These are phyloP conservation scores for Sphagnum contortum DNA, from an alignment of 225 moss, liverwort and hornwort genomes.

Conservation along the genomic window DNA sequence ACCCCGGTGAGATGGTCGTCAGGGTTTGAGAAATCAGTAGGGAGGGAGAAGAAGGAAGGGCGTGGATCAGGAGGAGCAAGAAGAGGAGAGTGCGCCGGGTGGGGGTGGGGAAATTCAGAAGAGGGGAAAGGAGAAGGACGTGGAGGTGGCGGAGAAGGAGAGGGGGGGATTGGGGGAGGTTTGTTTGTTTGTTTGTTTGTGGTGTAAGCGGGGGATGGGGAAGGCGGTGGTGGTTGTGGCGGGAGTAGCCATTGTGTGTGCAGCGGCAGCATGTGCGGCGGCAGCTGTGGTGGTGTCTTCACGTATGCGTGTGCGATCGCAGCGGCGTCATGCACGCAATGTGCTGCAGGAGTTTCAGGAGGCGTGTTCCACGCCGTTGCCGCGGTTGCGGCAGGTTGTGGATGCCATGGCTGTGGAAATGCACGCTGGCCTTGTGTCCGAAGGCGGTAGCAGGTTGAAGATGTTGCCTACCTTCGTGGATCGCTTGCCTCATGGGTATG, in stretches of 20 bases:
- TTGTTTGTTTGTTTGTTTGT: neutral
- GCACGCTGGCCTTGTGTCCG: conserved; percentile 55
- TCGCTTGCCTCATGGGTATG: conserved; percentile 43
- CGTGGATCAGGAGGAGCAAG: no score
- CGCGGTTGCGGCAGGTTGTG: conserved; percentile 40
- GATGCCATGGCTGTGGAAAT: conserved; percentile 69
- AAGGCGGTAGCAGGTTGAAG: conserved; percentile 56
- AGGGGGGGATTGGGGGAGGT: neutral
- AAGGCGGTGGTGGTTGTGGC: conserved; percentile 23
- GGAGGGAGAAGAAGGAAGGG: no score
- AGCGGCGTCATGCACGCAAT: conserved; percentile 25
- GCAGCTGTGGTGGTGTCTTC: conserved; percentile 41
- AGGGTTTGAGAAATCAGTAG: no score
- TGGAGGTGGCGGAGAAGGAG: neutral
- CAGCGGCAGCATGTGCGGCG: conserved; percentile 39
- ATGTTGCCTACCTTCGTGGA: conserved; percentile 78
- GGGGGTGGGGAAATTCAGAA: no score
- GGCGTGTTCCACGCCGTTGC: conserved; percentile 37
- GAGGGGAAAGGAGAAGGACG: no score
- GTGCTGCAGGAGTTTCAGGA: conserved; percentile 48
- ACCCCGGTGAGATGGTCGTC: no score
- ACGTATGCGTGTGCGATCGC: conserved; percentile 39
- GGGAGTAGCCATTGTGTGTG: conserved; percentile 31
- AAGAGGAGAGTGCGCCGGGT: no score
- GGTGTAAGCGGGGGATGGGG: conserved; percentile 11